phyloP scores from a whole-genome alignment of 2,329 filamentous ascomycete species.

The Penicillium occitanis region DNA sequence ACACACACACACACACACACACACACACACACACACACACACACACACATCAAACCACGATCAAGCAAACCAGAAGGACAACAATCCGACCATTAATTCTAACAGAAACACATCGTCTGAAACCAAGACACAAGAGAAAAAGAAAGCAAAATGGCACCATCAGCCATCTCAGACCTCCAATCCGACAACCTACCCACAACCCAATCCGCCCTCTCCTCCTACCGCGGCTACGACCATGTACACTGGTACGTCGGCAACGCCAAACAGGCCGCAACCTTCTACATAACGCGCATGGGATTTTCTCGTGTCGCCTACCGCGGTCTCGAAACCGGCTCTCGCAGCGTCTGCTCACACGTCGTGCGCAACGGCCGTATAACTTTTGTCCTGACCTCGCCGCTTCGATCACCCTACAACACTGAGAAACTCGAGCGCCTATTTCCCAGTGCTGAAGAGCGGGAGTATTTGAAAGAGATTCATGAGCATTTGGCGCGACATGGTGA shows the following conservation, averaged over 20 bases:
- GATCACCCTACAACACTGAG: conserved; percentile 48
- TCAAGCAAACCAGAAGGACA: background rate
- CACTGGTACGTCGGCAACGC: conserved; percentile 97
- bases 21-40: background rate
- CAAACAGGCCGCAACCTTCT: conserved; percentile 89
- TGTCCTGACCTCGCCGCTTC: conserved; percentile 47
- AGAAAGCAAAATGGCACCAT: conserved; percentile 21
- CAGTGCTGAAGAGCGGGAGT: conserved; percentile 57
- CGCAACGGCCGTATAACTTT: conserved; percentile 47
- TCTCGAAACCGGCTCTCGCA: conserved; percentile 81
- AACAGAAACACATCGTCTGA: background rate
- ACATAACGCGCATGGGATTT: conserved; percentile 85
- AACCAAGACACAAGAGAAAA: background rate
- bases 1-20: too few species aligned
- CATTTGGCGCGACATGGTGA: conserved; percentile 89
- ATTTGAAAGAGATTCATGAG: conserved; percentile 72
- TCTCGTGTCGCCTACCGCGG: conserved; percentile 77
- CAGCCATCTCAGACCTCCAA: conserved; percentile 20
- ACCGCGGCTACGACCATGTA: conserved; percentile 87
- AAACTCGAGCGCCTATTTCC: conserved; percentile 57
- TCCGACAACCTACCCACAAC: conserved; percentile 14
- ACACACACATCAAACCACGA: background rate
- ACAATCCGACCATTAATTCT: background rate
- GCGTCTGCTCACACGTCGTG: conserved; percentile 75
- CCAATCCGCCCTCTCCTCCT: conserved; percentile 35